These are phyloP conservation scores for Hemisphaericaspora lyxosophila DNA, from an alignment of 1,139 yeast genomes.

Conservation along the genomic window DNA sequence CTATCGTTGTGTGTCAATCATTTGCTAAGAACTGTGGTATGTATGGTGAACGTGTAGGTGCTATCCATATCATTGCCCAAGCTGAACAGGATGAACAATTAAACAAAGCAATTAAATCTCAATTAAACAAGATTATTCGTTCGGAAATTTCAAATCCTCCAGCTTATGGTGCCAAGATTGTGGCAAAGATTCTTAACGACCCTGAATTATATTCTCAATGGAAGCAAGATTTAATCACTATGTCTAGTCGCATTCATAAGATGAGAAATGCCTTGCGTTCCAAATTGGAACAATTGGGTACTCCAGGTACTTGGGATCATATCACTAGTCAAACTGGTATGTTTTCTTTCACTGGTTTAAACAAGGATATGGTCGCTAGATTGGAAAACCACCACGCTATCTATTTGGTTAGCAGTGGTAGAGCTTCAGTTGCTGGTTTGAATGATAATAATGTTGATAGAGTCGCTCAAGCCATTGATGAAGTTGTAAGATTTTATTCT, in stretches of 20 bases:
- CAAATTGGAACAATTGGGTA: constrained; percentile 57
- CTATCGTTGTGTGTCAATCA: constrained; percentile 84
- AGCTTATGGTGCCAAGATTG: constrained; percentile 93
- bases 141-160: constrained; percentile 94
- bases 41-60: constrained; percentile 98
- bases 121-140: constrained; percentile 74
- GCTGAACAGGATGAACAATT: constrained; percentile 32
- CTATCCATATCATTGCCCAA: constrained; percentile 70
- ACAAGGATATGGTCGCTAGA: constrained; percentile 74
- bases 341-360: constrained; percentile 93
- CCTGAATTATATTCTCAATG: constrained; percentile 72
- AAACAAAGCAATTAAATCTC: constrained; percentile 62
- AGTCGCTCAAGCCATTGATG: constrained; percentile 82
- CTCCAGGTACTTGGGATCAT: constrained; percentile 94
- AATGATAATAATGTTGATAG: constrained; percentile 75
- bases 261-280: constrained; percentile 74
- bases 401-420: constrained; percentile 77
- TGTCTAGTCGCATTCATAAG: constrained; percentile 79
- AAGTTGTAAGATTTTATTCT: constrained; percentile 54
- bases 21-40: constrained; percentile 97
- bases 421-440: constrained; percentile 93
- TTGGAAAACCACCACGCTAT: constrained; percentile 78
- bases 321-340: constrained; percentile 91
- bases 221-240: constrained; percentile 80
- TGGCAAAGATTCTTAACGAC: constrained; percentile 69